phyloP scores from a whole-genome alignment of 371 early-diverging fungal species.

The Entomophthora muscae region DNA sequence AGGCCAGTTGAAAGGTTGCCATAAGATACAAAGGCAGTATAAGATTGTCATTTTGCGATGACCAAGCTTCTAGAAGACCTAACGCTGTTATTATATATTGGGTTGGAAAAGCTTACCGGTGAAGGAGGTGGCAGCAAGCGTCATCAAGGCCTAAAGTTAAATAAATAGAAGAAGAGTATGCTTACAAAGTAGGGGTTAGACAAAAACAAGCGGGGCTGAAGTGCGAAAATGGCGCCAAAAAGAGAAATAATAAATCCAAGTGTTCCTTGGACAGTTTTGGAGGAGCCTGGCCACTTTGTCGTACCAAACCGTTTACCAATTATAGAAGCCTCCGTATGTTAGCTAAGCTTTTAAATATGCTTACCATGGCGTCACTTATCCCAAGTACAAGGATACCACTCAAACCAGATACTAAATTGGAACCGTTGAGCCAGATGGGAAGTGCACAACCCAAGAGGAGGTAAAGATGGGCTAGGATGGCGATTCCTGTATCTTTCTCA shows the following conservation, averaged over 20 bases:
- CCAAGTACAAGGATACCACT: constrained; percentile 71
- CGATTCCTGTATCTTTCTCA: constrained; percentile 54
- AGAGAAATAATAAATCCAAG: constrained; percentile 50
- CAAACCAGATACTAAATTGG: not conserved
- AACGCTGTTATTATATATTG: no score
- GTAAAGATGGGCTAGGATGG: constrained; percentile 74
- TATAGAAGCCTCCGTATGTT: constrained; percentile 47
- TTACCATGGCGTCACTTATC: constrained; percentile 66
- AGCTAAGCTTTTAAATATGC: not conserved
- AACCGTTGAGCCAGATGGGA: constrained; percentile 69
- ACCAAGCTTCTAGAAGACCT: constrained; percentile 37
- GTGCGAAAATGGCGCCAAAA: constrained; percentile 23
- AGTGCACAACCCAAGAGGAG: constrained; percentile 75
- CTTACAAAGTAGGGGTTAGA: constrained; percentile 11
- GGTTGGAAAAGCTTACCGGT: constrained; percentile 23
- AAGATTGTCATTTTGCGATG: constrained; percentile 60
- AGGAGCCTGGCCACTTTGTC: constrained; percentile 47
- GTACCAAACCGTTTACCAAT: constrained; percentile 58
- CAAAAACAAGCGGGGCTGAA: constrained; percentile 15
- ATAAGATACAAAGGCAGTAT: constrained; percentile 28
- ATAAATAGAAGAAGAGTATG: constrained; percentile 4
- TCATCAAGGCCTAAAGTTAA: constrained; percentile 1
- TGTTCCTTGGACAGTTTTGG: constrained; percentile 82
- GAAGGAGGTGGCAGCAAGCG: constrained; percentile 11
- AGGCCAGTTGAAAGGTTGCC: not conserved